These are phyloP conservation scores for Exsudoporus frostii DNA, from an alignment of 768 basidiomycete species.

Conservation along the genomic window DNA sequence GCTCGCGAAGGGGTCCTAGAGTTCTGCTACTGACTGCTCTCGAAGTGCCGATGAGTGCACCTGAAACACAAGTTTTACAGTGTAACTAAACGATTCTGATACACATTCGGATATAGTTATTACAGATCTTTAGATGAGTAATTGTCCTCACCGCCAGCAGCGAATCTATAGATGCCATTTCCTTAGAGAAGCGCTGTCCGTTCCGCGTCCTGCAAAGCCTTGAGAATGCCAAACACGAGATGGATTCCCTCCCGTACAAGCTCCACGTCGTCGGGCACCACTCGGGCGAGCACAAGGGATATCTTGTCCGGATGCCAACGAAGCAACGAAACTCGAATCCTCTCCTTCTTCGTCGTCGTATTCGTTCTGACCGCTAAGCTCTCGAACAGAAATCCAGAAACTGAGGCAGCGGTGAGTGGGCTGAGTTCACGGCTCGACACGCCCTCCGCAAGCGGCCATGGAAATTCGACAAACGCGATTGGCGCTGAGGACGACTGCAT, in stretches of 20 bases:
- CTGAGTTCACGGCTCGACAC: conserved; percentile 19
- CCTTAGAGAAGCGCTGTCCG: conserved; percentile 15
- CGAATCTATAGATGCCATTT: background rate
- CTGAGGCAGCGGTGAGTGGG: conserved; percentile 36
- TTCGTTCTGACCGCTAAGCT: conserved; percentile 41
- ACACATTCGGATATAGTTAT: background rate
- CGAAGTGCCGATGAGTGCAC: background rate
- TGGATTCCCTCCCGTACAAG: conserved; percentile 46
- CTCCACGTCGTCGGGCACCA: conserved; percentile 43
- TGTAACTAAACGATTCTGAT: background rate
- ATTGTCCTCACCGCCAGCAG: conserved; percentile 12
- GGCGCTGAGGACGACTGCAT: conserved; percentile 31
- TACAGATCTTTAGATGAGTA: background rate
- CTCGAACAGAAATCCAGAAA: conserved; percentile 52
- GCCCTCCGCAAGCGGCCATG: conserved; percentile 51
- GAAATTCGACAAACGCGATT: conserved; percentile 51
- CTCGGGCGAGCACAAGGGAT: conserved; percentile 40
- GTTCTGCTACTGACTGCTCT: background rate
- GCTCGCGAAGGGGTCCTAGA: background rate
- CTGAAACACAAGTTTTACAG: background rate
- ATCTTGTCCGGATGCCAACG: conserved; percentile 72
- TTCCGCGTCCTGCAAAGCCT: conserved; percentile 32
- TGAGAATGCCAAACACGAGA: conserved; percentile 38
- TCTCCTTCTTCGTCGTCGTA: conserved; percentile 44
- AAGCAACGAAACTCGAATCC: conserved; percentile 56